Conservation (phyloP, 2,329 filamentous ascomycete genomes). For the Penicillium sp. region DNA sequence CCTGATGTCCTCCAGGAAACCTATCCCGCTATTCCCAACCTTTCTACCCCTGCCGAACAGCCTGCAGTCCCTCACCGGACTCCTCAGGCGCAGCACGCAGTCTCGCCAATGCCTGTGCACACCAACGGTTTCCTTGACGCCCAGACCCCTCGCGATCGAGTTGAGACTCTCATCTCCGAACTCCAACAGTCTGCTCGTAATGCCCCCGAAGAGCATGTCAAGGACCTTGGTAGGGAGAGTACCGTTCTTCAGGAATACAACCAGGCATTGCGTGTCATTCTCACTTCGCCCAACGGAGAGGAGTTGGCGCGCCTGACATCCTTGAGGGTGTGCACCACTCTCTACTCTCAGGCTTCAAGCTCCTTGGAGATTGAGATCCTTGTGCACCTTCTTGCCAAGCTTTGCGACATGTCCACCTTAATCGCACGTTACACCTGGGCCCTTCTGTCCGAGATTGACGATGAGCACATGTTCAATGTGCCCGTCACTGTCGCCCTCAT, state of each 20-base stretch:
- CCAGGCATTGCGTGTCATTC: constrained; percentile 51
- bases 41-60: constrained; percentile 59
- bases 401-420: constrained; percentile 57
- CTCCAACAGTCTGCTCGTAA: constrained; percentile 54
- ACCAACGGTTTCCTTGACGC: constrained; percentile 57
- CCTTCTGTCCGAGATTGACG: constrained; percentile 49
- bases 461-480: constrained; percentile 59
- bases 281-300: constrained; percentile 54
- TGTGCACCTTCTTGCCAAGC: constrained; percentile 55
- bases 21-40: constrained; percentile 55
- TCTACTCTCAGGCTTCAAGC: constrained; percentile 53
- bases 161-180: constrained; percentile 52
- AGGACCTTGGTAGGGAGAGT: constrained; percentile 52
- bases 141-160: constrained; percentile 49
- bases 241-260: constrained; percentile 55
- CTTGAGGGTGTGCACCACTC: constrained; percentile 51
- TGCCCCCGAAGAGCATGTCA: constrained; percentile 54
- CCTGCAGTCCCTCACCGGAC: constrained; percentile 57
- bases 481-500: constrained; percentile 58
- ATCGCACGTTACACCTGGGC: constrained; percentile 51
- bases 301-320: constrained; percentile 53
- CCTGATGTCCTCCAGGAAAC: constrained; percentile 60
- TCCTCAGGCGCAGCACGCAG: constrained; percentile 46
- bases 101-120: constrained; percentile 31
- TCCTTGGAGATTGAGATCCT: constrained; percentile 60